phyloP scores from a whole-genome alignment of 352 stramenopile species.

The Pythium myriotylum region DNA sequence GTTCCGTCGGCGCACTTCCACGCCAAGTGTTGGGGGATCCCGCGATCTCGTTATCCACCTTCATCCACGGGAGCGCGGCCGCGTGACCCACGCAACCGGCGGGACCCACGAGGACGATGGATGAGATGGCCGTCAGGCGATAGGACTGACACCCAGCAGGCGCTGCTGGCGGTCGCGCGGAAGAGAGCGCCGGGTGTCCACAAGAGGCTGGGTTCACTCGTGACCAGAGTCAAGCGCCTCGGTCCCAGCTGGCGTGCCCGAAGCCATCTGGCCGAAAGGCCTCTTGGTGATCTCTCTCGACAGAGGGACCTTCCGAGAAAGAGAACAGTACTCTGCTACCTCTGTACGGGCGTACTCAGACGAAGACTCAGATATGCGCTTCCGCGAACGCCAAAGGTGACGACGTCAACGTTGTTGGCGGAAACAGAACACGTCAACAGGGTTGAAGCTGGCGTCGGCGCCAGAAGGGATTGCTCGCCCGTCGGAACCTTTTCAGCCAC shows the following conservation, averaged over 20 bases:
- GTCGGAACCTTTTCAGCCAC: background rate
- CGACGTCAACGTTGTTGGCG: constrained; percentile 23
- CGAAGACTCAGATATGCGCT: constrained; percentile 6
- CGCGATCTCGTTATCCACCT: background rate
- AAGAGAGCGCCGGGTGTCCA: too few species aligned
- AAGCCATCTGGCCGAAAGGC: too few species aligned
- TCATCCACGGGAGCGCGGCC: background rate
- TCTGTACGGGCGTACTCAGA: background rate
- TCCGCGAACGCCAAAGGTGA: constrained; percentile 18
- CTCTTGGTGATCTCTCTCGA: constrained; percentile 4
- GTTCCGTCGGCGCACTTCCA: background rate
- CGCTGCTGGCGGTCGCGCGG: too few species aligned
- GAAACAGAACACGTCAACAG: constrained; percentile 24
- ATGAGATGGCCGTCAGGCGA: background rate
- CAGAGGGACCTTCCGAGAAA: too few species aligned
- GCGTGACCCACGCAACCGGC: background rate
- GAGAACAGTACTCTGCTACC: constrained; percentile 2
- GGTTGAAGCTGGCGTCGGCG: constrained; percentile 24
- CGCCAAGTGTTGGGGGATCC: background rate
- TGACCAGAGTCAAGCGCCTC: background rate
- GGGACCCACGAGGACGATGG: background rate
- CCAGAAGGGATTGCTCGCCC: too few species aligned
- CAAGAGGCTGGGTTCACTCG: background rate
- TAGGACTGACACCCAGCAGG: too few species aligned
- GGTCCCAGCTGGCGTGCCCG: constrained; percentile 5